phyloP scores from a whole-genome alignment of 108 stramenopile genomes.

The Nitzschia sp. region DNA sequence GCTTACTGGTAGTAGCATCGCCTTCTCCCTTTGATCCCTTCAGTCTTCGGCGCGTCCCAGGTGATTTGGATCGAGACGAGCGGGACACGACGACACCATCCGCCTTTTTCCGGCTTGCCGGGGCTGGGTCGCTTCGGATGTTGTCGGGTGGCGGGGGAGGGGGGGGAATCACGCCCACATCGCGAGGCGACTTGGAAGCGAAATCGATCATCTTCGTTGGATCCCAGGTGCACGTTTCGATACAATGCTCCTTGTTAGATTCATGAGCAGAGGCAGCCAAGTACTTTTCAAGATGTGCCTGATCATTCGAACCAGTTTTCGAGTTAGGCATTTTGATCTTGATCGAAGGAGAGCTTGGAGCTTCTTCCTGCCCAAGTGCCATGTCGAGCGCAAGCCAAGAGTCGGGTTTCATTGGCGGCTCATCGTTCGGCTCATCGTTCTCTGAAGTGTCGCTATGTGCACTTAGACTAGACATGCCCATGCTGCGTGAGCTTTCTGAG shows the following conservation, averaged over 20 bases:
- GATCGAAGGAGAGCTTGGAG: neutral
- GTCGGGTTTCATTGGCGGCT: neutral
- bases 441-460: neutral
- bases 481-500: neutral
- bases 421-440: neutral
- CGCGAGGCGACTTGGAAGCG: neutral
- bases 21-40: neutral
- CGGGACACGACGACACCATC: neutral
- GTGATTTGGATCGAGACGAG: slow-evolving; percentile 9
- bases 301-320: neutral
- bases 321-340: neutral
- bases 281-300: neutral
- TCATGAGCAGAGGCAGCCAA: neutral
- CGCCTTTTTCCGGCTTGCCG: neutral
- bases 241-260: neutral
- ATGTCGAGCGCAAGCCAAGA: neutral
- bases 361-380: neutral
- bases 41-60: slow-evolving; percentile 4
- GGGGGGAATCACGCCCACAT: neutral
- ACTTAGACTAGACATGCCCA: neutral
- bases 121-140: neutral
- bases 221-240: slow-evolving; percentile 1
- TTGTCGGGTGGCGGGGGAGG: neutral
- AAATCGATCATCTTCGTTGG: neutral
- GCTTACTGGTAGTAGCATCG: neutral